Evolutionary conservation across 257 asterid species (phyloP).

Genomic region (Nicotiana sylvestris): DNA sequence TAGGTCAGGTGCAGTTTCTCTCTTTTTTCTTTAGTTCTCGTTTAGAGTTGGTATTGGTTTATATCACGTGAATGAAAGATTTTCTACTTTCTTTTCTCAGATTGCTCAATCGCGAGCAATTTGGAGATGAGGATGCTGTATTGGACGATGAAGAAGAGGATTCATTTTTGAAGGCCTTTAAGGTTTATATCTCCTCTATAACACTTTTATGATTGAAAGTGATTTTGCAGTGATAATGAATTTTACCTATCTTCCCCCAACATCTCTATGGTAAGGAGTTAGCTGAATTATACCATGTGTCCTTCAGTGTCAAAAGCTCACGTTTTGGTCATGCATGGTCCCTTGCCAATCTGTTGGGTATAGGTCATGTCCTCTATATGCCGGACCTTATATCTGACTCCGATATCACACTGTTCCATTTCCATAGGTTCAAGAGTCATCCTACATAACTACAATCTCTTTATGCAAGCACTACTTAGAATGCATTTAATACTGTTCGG

Average conservation of each 20-base stretch:
- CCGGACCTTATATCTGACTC: neutral
- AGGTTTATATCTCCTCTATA: constrained; percentile 43
- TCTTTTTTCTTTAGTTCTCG: neutral
- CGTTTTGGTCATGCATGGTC: too few species aligned
- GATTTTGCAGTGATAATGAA: neutral
- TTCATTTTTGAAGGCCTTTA: constrained; percentile 92
- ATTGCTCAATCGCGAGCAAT: constrained; percentile 84
- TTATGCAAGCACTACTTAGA: neutral
- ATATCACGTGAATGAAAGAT: neutral
- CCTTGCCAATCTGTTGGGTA: neutral
- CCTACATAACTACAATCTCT: neutral
- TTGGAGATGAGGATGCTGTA: constrained; percentile 70
- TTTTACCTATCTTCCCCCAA: neutral
- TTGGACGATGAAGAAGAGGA: constrained; percentile 93
- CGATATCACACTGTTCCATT: neutral
- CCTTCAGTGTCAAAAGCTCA: too few species aligned
- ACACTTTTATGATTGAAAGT: neutral
- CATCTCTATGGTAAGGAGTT: neutral
- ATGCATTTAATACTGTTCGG: neutral
- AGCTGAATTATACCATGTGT: neutral
- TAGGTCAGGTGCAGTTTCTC: neutral
- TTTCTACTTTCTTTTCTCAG: constrained; percentile 28
- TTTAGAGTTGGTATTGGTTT: neutral
- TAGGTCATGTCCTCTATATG: neutral
- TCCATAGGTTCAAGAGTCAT: neutral